A percentile compares a stretch with the other conserved stretches of the same genome.
phyloP scores from a whole-genome alignment of 345 rosid species.

The Corchorus olitorius region DNA sequence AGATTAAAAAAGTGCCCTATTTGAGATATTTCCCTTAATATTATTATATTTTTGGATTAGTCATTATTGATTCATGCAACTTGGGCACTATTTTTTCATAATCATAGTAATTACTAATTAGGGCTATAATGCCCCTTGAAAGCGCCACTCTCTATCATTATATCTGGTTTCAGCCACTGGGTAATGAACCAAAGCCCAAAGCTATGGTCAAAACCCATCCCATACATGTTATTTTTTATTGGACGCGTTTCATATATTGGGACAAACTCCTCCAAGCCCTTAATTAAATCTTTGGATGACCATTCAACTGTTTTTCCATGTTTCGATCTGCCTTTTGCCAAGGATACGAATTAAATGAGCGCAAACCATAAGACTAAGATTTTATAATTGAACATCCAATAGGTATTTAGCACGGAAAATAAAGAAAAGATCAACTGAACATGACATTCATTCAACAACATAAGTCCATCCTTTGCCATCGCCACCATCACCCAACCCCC shows the following conservation, averaged over 20 bases:
- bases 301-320: slow-evolving; percentile 91
- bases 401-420: not conserved
- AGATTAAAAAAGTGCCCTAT: not conserved
- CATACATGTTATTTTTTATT: slow-evolving; percentile 87
- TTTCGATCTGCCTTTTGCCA: slow-evolving; percentile 99
- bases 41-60: not conserved
- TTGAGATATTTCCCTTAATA: not conserved
- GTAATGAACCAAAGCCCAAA: slow-evolving; percentile 98
- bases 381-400: not conserved
- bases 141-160: slow-evolving; percentile 98
- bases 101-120: not conserved
- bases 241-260: slow-evolving; percentile 91
- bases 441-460: not conserved
- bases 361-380: slow-evolving; percentile 29
- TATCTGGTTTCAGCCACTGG: slow-evolving; percentile 84
- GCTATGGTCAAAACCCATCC: slow-evolving; percentile 99
- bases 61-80: not conserved
- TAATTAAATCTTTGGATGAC: slow-evolving; percentile 91
- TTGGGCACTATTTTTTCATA: not conserved
- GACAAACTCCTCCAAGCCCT: slow-evolving; percentile 90
- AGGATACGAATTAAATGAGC: slow-evolving; percentile 56
- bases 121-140: slow-evolving; percentile 78
- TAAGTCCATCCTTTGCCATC: not conserved
- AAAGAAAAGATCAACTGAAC: not conserved
- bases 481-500: no score